Evolutionary conservation across 108 stramenopile genomes (phyloP), one percentile per base, ranked within the genome.

Genomic region (Poteriospumella lacustris): DNA sequence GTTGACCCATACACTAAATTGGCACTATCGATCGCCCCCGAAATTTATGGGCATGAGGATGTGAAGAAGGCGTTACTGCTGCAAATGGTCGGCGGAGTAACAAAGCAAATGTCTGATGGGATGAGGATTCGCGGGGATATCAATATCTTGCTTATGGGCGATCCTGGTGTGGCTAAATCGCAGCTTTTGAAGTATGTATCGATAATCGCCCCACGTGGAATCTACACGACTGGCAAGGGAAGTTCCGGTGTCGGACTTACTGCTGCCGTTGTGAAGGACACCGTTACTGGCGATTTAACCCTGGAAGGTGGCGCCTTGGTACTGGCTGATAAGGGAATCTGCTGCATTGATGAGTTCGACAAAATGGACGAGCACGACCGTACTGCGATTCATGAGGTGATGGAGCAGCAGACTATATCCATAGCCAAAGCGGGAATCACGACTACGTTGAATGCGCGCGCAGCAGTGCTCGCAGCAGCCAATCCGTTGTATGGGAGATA

Each of bases 311-410:
- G 99, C 58, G 99, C 99, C 0, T 77, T 99, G 59, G 99, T 99
- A 1, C 82, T 99, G 68, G 99, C 99, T 2, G 99, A 99, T 87
- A 90, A 89, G 62, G 97, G 96, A 24, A 93, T 97, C 76, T 96
- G 95, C 88, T 92, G 93, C 62, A 98, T 98, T 83, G 96, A 97
- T 80, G 96, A 97, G 89, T 97, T 97, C 68, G 95, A 96, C 84
- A 95, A 95, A 85, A 76, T 76, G 56, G 3, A 58, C 15, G 44
- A 56, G 39, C 31, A 82, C 0, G 95, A 97, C 69, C 89, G 98
- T 40, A 96, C 98, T 5, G 96, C 96, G 24, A 99, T 99, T 68
- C 98, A 99, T 85, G 98, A 99, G 88, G 98, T 97, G 31, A 97
- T 99, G 96, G 98, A 99, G 87, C 96, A 99, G 76, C 98, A 99